Conservation (phyloP, 768 basidiomycete genomes). For the Rhodotorula paludigena region DNA sequence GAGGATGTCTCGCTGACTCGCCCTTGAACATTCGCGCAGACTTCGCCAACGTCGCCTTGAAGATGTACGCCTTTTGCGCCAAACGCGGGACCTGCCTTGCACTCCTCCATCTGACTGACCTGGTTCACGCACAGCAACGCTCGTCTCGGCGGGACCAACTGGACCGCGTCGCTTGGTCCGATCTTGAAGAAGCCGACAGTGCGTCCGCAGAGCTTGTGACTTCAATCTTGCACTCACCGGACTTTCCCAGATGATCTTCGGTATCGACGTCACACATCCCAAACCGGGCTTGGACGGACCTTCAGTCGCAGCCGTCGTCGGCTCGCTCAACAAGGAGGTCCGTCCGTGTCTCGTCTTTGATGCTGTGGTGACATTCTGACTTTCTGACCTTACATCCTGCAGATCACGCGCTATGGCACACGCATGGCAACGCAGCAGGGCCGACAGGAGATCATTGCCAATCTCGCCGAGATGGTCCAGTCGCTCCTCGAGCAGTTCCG, state of each 20-base stretch:
- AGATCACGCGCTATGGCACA: not conserved
- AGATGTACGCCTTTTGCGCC: no score
- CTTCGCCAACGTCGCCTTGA: no score
- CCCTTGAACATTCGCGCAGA: not conserved
- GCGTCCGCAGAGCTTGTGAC: not conserved
- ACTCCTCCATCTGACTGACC: no score
- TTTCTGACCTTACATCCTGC: no score
- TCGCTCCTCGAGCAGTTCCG: slow-evolving; percentile 5
- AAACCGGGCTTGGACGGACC: slow-evolving; percentile 5
- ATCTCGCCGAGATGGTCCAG: not conserved
- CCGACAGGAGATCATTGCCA: slow-evolving; percentile 9
- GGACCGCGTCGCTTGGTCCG: not conserved
- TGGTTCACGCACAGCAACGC: slow-evolving; percentile 3
- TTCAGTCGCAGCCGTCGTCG: slow-evolving; percentile 11
- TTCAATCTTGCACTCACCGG: not conserved
- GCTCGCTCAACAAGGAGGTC: not conserved
- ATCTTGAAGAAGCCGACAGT: not conserved
- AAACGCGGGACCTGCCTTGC: no score
- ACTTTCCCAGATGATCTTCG: slow-evolving; percentile 6
- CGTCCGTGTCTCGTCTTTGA: no score
- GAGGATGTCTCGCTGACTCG: not conserved
- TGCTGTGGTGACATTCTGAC: not conserved
- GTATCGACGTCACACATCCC: slow-evolving; percentile 19
- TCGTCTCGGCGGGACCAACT: slow-evolving; percentile 20
- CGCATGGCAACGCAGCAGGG: not conserved